Percentiles rank a stretch among this genome's conserved stretches.
These are phyloP conservation scores for Parastagonospora nodorum DNA, from an alignment of 2,329 filamentous ascomycete genomes.

Conservation along the genomic window DNA sequence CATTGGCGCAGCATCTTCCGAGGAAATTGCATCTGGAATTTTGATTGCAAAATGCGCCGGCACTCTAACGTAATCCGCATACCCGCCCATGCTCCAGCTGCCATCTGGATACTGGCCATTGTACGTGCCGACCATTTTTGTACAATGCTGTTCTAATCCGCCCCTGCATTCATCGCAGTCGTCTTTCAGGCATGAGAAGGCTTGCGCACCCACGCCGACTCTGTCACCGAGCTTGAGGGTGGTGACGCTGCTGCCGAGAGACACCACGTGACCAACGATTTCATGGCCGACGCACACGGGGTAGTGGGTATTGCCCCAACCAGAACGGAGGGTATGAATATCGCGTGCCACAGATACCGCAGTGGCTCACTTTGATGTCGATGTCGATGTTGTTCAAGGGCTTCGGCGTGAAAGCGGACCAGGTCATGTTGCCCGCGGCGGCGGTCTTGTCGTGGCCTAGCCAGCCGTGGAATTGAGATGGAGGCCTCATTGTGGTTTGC, in stretches of 20 bases:
- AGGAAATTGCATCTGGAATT: slow-evolving; percentile 58
- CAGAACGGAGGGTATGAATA: slow-evolving; percentile 47
- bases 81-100: slow-evolving; percentile 69
- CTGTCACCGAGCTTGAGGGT: slow-evolving; percentile 65
- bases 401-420: slow-evolving; percentile 56
- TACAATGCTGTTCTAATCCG: slow-evolving; percentile 52
- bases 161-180: slow-evolving; percentile 60
- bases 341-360: slow-evolving; percentile 46
- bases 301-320: slow-evolving; percentile 53
- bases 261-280: slow-evolving; percentile 47
- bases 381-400: slow-evolving; percentile 42
- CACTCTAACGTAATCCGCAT: slow-evolving; percentile 60
- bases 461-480: slow-evolving; percentile 62
- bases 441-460: slow-evolving; percentile 57
- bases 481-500: slow-evolving; percentile 26
- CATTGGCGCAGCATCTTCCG: slow-evolving; percentile 67
- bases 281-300: slow-evolving; percentile 51
- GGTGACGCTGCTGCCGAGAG: slow-evolving; percentile 43
- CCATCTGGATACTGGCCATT: slow-evolving; percentile 61
- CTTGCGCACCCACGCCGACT: slow-evolving; percentile 58
- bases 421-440: slow-evolving; percentile 60
- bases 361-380: slow-evolving; percentile 42
- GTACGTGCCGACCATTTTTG: slow-evolving; percentile 62
- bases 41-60: slow-evolving; percentile 64
- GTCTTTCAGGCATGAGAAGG: slow-evolving; percentile 52